Percentiles rank a stretch among this genome's conserved stretches.
Evolutionary conservation across 1,139 yeast genomes (phyloP).

Genomic region (Lodderomyces oxycetoniae): DNA sequence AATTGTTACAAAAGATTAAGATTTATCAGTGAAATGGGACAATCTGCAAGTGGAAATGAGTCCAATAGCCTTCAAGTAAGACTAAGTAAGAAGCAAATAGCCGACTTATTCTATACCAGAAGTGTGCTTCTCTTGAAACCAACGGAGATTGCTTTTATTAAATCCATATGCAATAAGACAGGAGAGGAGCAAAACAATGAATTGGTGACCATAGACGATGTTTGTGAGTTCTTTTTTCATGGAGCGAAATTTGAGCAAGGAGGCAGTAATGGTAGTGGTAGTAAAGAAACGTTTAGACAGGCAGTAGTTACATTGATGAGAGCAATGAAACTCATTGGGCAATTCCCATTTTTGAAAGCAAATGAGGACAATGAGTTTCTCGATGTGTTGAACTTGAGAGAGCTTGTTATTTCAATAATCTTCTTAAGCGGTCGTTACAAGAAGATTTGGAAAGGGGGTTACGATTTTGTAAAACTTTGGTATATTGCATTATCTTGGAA

Average conservation of each 20-base stretch:
- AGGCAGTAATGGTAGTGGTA: background rate
- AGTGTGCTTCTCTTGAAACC: slow-evolving; percentile 19
- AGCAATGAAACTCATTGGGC: slow-evolving; percentile 25
- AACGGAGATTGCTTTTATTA: slow-evolving; percentile 18
- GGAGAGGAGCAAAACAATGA: background rate
- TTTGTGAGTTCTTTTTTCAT: background rate
- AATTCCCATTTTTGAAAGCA: slow-evolving; percentile 26
- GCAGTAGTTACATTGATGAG: background rate
- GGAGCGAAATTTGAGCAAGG: background rate
- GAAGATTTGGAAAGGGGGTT: slow-evolving; percentile 18
- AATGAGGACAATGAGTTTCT: slow-evolving; percentile 10
- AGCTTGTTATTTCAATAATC: slow-evolving; percentile 22
- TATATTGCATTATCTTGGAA: slow-evolving; percentile 20
- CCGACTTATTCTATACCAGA: no score
- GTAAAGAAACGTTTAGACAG: background rate
- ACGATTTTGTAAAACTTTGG: slow-evolving; percentile 23
- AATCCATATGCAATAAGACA: slow-evolving; percentile 1
- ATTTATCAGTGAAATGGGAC: no score
- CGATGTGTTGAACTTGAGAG: slow-evolving; percentile 19
- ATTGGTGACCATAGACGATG: background rate
- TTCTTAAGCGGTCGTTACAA: slow-evolving; percentile 26
- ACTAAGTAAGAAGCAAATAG: no score
- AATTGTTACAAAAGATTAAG: no score
- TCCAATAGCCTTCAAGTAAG: no score
- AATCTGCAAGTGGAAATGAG: slow-evolving; percentile 16